phyloP scores from a whole-genome alignment of 352 stramenopile species.

The Phytophthora crassamura region DNA sequence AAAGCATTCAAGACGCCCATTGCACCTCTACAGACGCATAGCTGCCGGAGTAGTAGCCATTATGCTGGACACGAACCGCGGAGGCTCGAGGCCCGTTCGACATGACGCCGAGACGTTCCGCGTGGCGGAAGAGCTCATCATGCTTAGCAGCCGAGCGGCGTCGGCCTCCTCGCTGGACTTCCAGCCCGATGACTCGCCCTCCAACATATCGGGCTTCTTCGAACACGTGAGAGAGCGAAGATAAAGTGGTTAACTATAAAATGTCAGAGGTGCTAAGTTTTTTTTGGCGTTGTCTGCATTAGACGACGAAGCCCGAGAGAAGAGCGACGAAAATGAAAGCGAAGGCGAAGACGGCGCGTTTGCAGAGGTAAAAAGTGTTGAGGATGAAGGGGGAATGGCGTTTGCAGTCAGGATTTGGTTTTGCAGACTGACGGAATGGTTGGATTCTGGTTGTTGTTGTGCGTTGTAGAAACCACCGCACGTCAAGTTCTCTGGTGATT shows the following conservation, averaged over 20 bases:
- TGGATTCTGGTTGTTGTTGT: not conserved
- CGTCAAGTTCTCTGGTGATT: not conserved
- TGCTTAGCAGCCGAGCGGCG: conserved; percentile 53
- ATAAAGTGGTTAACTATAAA: not conserved
- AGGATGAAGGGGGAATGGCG: not conserved
- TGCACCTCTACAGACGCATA: not conserved
- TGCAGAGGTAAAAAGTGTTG: conserved; percentile 22
- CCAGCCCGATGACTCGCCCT: conserved; percentile 34
- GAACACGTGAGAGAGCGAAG: conserved; percentile 29
- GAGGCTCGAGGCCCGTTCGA: conserved; percentile 17
- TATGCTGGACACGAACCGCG: conserved; percentile 43
- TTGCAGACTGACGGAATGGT: not conserved
- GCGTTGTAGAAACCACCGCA: conserved; percentile 18
- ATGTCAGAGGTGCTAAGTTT: not conserved
- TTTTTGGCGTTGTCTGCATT: not conserved
- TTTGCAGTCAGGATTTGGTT: not conserved
- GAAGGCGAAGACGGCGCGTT: conserved; percentile 12
- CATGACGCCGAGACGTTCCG: conserved; percentile 80
- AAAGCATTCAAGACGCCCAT: not conserved
- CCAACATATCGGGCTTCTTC: conserved; percentile 47
- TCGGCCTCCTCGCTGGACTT: conserved; percentile 10
- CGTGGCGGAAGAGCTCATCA: conserved; percentile 80
- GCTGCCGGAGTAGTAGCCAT: not conserved
- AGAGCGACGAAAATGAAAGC: conserved; percentile 19
- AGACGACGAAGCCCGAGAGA: conserved; percentile 11